Percentiles rank a stretch among this genome's conserved stretches.
Conservation (phyloP, 2,329 filamentous ascomycete genomes). For the Rhinocladiella similis region DNA sequence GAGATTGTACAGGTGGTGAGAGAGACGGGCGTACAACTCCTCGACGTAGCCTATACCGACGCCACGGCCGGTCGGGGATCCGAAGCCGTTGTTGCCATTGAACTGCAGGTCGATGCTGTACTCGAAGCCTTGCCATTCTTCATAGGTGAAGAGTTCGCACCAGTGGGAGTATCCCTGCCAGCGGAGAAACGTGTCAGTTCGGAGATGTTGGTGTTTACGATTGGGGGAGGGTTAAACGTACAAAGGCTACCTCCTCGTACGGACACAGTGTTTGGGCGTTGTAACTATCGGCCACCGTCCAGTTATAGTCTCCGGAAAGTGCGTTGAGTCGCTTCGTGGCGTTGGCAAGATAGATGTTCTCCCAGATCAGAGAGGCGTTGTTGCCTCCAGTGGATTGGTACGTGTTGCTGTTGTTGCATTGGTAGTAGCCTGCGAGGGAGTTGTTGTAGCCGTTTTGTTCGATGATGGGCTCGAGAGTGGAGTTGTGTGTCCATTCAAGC, state of each 20-base stretch:
- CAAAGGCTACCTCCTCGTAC: no score
- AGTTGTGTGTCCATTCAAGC: conserved; percentile 67
- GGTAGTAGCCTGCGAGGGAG: conserved; percentile 63
- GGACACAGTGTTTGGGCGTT: no score
- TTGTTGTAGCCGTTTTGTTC: conserved; percentile 67
- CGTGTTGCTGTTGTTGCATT: conserved; percentile 62
- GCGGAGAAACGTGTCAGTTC: conserved; percentile 60
- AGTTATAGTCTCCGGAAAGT: conserved; percentile 48
- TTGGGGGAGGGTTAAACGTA: neutral
- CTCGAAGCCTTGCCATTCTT: conserved; percentile 39
- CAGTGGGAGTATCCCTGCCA: conserved; percentile 72
- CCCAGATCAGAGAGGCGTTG: no score
- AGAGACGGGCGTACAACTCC: conserved; percentile 65
- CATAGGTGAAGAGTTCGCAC: conserved; percentile 66
- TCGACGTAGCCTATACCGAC: conserved; percentile 74
- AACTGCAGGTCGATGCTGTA: conserved; percentile 68
- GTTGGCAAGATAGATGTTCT: no score
- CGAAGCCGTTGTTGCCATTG: conserved; percentile 61
- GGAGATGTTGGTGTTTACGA: neutral
- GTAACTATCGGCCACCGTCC: no score
- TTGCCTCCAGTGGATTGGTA: no score
- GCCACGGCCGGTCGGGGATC: conserved; percentile 60
- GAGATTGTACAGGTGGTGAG: conserved; percentile 18
- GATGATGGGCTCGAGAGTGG: conserved; percentile 70
- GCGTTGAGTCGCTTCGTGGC: conserved; percentile 50